Percentiles rank a stretch among this genome's conserved stretches.
Evolutionary conservation across 2,329 filamentous ascomycete species (phyloP).

Genomic region (Hypoxylon sp.): DNA sequence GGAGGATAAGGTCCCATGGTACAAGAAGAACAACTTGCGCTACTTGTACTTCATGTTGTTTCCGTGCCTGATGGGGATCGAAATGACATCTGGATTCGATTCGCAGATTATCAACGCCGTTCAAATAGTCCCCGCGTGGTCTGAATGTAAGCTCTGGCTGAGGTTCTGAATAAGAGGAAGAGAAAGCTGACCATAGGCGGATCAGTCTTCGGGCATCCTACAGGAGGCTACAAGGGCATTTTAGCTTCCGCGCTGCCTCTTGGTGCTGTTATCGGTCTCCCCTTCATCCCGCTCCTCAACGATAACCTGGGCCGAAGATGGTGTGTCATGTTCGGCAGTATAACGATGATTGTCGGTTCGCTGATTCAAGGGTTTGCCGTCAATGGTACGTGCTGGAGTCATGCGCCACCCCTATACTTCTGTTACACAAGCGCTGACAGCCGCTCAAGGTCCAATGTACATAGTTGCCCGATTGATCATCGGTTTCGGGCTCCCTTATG

Average conservation of each 20-base stretch:
- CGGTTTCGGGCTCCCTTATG: slow-evolving; percentile 73
- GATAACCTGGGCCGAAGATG: slow-evolving; percentile 65
- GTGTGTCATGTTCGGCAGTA: slow-evolving; percentile 67
- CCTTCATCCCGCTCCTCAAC: slow-evolving; percentile 67
- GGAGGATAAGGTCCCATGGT: slow-evolving; percentile 64
- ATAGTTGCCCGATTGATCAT: slow-evolving; percentile 71
- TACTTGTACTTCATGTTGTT: slow-evolving; percentile 69
- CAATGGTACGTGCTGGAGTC: slow-evolving; percentile 55
- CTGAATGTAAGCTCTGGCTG: slow-evolving; percentile 51
- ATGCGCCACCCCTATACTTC: not conserved
- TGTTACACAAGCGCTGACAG: slow-evolving; percentile 26
- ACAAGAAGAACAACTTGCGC: slow-evolving; percentile 70
- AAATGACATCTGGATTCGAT: slow-evolving; percentile 73
- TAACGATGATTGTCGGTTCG: slow-evolving; percentile 67
- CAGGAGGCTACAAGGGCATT: slow-evolving; percentile 59
- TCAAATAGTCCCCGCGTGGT: slow-evolving; percentile 57
- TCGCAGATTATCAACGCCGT: slow-evolving; percentile 60
- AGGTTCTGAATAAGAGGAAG: not conserved
- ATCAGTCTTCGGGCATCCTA: slow-evolving; percentile 53
- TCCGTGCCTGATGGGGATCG: slow-evolving; percentile 71
- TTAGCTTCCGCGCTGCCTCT: slow-evolving; percentile 68
- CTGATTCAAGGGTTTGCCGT: slow-evolving; percentile 66
- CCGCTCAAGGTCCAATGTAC: slow-evolving; percentile 68
- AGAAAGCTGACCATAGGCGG: slow-evolving; percentile 15
- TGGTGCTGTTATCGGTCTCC: slow-evolving; percentile 66